Conservation (phyloP, 495 filamentous ascomycete genomes). For the Penicillium simplicissimum region DNA sequence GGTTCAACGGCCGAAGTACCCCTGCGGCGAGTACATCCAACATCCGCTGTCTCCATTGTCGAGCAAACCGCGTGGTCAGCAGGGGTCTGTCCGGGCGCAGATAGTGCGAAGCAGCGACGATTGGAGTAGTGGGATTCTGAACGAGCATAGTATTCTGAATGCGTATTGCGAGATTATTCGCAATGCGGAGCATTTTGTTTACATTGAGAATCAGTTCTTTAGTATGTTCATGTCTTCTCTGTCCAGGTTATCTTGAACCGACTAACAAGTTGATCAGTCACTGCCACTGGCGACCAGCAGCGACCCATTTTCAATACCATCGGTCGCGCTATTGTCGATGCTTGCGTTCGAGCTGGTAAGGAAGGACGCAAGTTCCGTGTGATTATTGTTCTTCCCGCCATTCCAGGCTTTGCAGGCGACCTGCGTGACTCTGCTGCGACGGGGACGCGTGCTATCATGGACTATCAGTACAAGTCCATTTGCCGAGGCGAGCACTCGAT, state of each 20-base stretch:
- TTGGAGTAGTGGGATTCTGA: constrained; percentile 93
- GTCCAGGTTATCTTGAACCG: constrained; percentile 17
- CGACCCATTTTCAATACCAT: constrained; percentile 83
- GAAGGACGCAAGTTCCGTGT: constrained; percentile 88
- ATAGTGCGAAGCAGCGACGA: constrained; percentile 83
- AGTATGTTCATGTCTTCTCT: constrained; percentile 38
- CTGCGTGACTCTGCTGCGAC: constrained; percentile 76
- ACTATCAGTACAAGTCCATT: constrained; percentile 97
- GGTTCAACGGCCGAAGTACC: constrained; percentile 82
- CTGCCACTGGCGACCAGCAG: constrained; percentile 87
- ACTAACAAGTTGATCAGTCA: constrained; percentile 51
- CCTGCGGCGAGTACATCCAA: constrained; percentile 80
- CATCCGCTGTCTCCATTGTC: constrained; percentile 71
- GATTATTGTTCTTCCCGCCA: constrained; percentile 84
- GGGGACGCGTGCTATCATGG: constrained; percentile 94
- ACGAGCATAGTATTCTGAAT: constrained; percentile 89
- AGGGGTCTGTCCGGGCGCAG: constrained; percentile 79
- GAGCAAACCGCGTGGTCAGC: constrained; percentile 51
- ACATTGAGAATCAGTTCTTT: constrained; percentile 99
- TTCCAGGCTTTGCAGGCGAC: constrained; percentile 94
- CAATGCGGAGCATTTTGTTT: constrained; percentile 86
- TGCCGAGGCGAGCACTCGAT: constrained; percentile 89
- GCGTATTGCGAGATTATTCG: constrained; percentile 85
- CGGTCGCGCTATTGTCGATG: constrained; percentile 85
- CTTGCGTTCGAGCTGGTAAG: constrained; percentile 75